Base-by-base conservation (phyloP, 768 basidiomycete genomes). In the Pilatotrama ljubarskyi region DNA sequence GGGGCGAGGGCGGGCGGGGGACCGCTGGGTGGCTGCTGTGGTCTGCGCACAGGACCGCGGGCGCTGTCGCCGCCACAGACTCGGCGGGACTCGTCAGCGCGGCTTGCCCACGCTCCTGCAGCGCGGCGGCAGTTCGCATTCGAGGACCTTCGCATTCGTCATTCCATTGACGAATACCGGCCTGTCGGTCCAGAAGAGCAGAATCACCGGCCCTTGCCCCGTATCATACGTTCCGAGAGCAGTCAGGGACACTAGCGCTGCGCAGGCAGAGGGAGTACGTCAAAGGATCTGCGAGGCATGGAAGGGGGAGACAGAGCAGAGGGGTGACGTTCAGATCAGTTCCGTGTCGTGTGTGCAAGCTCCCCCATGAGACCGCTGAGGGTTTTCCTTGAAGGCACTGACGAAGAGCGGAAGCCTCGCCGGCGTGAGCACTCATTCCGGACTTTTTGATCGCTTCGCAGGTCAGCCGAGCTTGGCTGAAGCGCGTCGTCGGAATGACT, bases 131-230 rank as follows among this genome's bases (percentile, higher is more conserved):
- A 58, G 29, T 25, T 5, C 29, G 29, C 29, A 32, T 32, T 32
- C 29, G 29, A 32, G 29, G 5, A 32, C 29, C 29, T 20, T 38
- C 15, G 50, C 50, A 29, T 51, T 26, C 51, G 49, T 44, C 57
- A 57, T 49, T 41, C 43, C 54, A 26, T 44, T 44, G n/a, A 24
- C 50, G 50, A 36, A 40, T n/a, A 29, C 26, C 52, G 52, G 52
- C 10, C n/a, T 29, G 14, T 54, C 52, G 52, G 42, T 18, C 52
- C 52, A 54, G 29, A n/a, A 59, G 38, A 40, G 47, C 37, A 46
- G 42, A 26, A 53, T 18, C 24, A 35, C 13, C 49, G 24, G 24
- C 40, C 40, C 40, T 40, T 40, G 40, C 51, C 51, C 29, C 29
- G 29, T 32, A 32, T 32, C 29, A 32, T 4, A 4, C 29, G 29